Evolutionary conservation across 1,284 basidiomycete species (phyloP), one percentile per base, ranked within the genome.

Genomic region (Inonotus hispidus): DNA sequence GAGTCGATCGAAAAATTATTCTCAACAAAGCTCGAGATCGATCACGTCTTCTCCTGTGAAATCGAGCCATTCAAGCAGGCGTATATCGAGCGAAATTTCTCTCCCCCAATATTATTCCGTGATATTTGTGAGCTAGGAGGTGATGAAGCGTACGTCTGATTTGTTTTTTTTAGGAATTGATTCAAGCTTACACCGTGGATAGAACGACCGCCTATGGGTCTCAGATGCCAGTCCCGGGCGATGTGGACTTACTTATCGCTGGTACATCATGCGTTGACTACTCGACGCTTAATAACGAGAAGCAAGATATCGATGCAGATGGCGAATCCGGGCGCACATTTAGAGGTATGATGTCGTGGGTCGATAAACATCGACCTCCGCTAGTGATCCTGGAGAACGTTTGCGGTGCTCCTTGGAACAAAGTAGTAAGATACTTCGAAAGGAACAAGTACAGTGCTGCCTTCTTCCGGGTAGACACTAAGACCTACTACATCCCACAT

Each of bases 31-130:
- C 76, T 97, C 54, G 81, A 88, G 38, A 78, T 95, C 63, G 88
- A 96, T 68, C 95, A 98, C 73, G 93, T 97, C 57, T 98, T 98
- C 74, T 97, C 95, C 0, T 97, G 95, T 74, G 95, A 98, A 75
- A 97, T 98, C 65, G 95, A 97, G 71, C 95, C 95, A 1, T 98
- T 95, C 82, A 98, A 98, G 74, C 95, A 98, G 72, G 95, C 95
- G 0, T 98, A 98, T 72, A 98, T 98, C 64, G 95, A 98, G 72
- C 83, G 95, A 27, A 98, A 98, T 73, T 98, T 98, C 71, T 83
- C 84, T 61, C 93, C 93, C 13, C 94, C 95, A 3, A 75, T 97
- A 39, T 79, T 98, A 38, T 98, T 98, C 72, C 85, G 95, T 59
- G 95, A 98, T 71, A 95, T 98, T 14, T 95, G 92, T 60, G 95